Evolutionary conservation across 129 eudicot genomes (phyloP), one percentile per base, ranked within the genome.

Genomic region (Flaveria linearis): DNA sequence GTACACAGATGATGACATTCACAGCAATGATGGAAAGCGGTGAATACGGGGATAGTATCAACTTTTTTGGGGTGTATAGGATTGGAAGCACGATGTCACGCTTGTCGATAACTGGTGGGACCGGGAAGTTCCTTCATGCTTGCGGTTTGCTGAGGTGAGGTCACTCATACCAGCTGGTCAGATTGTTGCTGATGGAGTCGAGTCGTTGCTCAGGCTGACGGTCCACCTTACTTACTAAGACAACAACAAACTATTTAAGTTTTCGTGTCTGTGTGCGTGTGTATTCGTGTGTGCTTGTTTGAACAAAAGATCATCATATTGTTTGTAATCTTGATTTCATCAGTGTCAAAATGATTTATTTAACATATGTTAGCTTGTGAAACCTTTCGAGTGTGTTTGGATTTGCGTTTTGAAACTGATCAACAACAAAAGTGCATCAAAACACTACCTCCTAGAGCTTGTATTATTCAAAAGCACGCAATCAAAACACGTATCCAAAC

Each of bases 21-120:
- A 94, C 96, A 3, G 98, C 97, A 8, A 69, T 94, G 97, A 82
- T 91, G 78, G 98, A 92, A 83, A 96, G 98, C 3, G 98, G 96
- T 7, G 96, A 90, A 58, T 92, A 88, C 7, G 98, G 96, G 0
- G 98, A 94, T 61, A 91, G 97, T 39, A 77, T 94, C 12, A 91
- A 91, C 81, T 91, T 94, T 65, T 94, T 88, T 30, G 98, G 98
- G 3, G 96, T 94, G 49, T 91, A 84, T 65, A 88, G 45, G 89
- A 91, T 94, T 17, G 97, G 97, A 36, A 91, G 93, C 69, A 64
- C 96, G 22, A 86, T 88, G 96, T 94, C 98, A 17, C 84, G 87
- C 3, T 45, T 94, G 80, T 91, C 98, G 9, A 81, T 94, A 41
- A 94, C 97, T 0, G 98, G 98, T 12, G 98, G 98, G 11, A 94